Evolutionary conservation across 768 basidiomycete genomes (phyloP).

Genomic region (Floccularia luteovirens): DNA sequence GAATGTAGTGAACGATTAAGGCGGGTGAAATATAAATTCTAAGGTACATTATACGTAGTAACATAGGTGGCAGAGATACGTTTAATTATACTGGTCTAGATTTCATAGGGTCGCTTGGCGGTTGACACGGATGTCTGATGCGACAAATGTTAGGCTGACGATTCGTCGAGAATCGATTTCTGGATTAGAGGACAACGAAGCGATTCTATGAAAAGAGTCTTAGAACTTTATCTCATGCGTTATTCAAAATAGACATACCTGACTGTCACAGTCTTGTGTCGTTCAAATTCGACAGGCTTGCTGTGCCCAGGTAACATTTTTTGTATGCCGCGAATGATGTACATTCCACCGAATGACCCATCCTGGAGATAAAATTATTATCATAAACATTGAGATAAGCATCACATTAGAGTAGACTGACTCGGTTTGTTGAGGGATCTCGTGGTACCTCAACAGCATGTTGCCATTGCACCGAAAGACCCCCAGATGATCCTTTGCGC

Average conservation of each 20-base stretch:
- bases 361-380: constrained; percentile 19
- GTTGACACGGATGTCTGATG: constrained; percentile 31
- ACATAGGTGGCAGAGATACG: too few relatives aligned
- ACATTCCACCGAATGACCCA: constrained; percentile 42
- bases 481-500: constrained; percentile 25
- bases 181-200: constrained; percentile 8
- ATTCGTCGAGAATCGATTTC: constrained; percentile 37
- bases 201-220: constrained; percentile 11
- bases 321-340: constrained; percentile 41
- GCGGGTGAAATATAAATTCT: too few relatives aligned
- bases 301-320: constrained; percentile 24
- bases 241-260: constrained; percentile 23
- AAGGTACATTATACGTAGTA: too few relatives aligned
- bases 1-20: too few relatives aligned
- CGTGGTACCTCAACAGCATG: constrained; percentile 34
- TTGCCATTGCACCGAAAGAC: constrained; percentile 42
- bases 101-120: constrained; percentile 15
- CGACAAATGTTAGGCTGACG: constrained; percentile 39
- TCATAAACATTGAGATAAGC: background rate
- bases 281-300: constrained; percentile 27
- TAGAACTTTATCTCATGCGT: background rate
- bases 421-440: constrained; percentile 31
- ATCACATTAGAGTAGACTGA: constrained; percentile 16
- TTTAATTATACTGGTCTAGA: too few relatives aligned
- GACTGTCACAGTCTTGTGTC: constrained; percentile 45